Evolutionary conservation across 495 filamentous ascomycete species (phyloP), one percentile per base, ranked within the genome.

Genomic region (Margaritispora aquatica): DNA sequence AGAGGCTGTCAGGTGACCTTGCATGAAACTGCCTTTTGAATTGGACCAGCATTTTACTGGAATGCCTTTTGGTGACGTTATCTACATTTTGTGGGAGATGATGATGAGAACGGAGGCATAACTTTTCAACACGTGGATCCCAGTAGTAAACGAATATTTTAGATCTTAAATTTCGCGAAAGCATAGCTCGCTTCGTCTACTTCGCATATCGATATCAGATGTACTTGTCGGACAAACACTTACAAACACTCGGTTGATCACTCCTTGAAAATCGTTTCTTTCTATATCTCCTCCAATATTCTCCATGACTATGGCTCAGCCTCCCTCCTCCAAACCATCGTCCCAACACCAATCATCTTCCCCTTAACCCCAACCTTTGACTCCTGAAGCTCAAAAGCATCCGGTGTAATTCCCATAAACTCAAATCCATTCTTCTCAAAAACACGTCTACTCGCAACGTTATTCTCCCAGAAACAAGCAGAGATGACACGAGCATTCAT

Each of bases 401-500:
- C 55, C 24, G 38, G 41, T 11, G 21, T 26, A 20, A 26, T 21
- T 20, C 29, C 20, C 23, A 26, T 2, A 50, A 57, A 50, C 3
- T 19, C 41, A 17, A 57, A 57, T 3, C 55, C 55, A 31, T 50
- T 49, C 44, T 57, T 57, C 24, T 57, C 55, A 31, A 57, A 50
- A 5, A 57, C 55, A 1, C 24, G 24, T 20, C 41, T 57, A 26
- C 55, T 57, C 17, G 38, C 55, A 13, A n/a, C 1, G 20, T 57
- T 50, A 27, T 57, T 17, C 11, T 38, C 22, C 9, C 48, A 19
- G 24, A 48, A 57, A 17, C 41, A n/a, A 1, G 23, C 55, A 1
- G 41, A 11, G 2, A 57, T 34, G 2, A 20, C 0, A 48, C 34
- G 23, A 20, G 19, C 26, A 22, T 57, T 57, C 44, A 57, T 49